phyloP scores from a whole-genome alignment of 78 protist genomes.

The Chrysochromulina parva region DNA sequence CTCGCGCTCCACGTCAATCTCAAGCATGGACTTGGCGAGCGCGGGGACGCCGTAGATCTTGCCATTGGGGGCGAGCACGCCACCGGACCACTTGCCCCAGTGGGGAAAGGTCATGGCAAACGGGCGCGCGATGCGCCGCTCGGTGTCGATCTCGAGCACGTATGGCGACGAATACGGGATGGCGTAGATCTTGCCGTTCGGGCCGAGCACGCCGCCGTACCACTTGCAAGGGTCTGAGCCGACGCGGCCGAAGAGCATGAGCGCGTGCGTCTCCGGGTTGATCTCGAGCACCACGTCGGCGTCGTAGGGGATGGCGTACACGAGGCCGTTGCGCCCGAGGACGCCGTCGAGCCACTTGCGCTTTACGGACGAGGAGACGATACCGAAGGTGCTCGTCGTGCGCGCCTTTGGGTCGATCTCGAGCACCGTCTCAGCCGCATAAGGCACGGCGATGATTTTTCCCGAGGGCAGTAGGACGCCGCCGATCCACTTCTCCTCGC shows the following conservation, averaged over 20 bases:
- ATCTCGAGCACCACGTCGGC: background rate
- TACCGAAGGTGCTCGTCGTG: background rate
- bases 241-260: background rate
- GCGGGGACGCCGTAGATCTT: background rate
- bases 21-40: background rate
- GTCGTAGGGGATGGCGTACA: conserved; percentile 1
- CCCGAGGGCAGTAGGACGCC: background rate
- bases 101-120: background rate
- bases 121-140: background rate
- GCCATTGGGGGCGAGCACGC: background rate
- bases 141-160: background rate
- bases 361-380: background rate
- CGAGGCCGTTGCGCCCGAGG: background rate
- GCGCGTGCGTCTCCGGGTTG: background rate
- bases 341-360: background rate
- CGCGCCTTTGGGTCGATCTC: background rate
- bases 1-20: background rate
- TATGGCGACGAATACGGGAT: background rate
- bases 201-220: background rate
- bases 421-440: background rate
- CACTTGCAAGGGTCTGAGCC: background rate
- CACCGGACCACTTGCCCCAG: background rate
- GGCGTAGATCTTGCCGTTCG: background rate
- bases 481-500: background rate
- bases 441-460: background rate